A percentile compares a stretch with the other conserved stretches of the same genome.
Conservation (phyloP, 768 basidiomycete genomes). For the Mrakia gelida region DNA sequence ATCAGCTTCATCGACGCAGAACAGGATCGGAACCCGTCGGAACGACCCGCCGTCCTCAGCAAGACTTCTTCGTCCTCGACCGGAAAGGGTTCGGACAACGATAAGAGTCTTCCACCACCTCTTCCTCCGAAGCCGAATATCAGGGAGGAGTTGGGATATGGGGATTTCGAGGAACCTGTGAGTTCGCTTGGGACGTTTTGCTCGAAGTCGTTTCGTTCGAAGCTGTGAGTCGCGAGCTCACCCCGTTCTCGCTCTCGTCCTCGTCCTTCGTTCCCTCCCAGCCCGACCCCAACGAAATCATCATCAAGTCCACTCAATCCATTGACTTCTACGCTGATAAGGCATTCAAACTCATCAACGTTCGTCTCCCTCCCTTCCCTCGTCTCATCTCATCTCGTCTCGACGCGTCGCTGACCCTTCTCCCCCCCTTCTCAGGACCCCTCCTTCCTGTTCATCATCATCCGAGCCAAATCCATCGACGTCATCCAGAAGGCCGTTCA, state of each 20-base stretch:
- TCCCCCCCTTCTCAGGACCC: conserved; percentile 8
- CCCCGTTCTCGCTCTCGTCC: neutral
- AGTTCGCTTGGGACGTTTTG: neutral
- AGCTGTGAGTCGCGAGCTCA: neutral
- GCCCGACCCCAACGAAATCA: conserved; percentile 29
- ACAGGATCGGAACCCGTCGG: conserved; percentile 6
- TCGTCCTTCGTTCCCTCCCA: neutral
- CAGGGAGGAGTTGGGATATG: conserved; percentile 13
- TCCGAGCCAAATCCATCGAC: conserved; percentile 12
- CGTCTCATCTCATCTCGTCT: neutral
- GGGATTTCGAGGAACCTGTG: conserved; percentile 28
- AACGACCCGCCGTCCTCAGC: conserved; percentile 5
- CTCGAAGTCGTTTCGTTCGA: too few species aligned
- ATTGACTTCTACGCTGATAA: neutral
- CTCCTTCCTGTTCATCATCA: conserved; percentile 21
- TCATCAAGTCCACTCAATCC: conserved; percentile 6
- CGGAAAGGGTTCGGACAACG: neutral
- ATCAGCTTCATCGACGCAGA: conserved; percentile 18
- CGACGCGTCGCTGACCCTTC: neutral
- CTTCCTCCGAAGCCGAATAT: conserved; percentile 21
- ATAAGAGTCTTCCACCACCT: neutral
- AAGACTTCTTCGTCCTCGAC: neutral
- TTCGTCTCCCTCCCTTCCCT: neutral
- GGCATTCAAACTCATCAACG: conserved; percentile 24
- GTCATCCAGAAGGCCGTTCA: conserved; percentile 12